phyloP scores from a whole-genome alignment of 306 rosid species.

The Biancaea sappan region DNA sequence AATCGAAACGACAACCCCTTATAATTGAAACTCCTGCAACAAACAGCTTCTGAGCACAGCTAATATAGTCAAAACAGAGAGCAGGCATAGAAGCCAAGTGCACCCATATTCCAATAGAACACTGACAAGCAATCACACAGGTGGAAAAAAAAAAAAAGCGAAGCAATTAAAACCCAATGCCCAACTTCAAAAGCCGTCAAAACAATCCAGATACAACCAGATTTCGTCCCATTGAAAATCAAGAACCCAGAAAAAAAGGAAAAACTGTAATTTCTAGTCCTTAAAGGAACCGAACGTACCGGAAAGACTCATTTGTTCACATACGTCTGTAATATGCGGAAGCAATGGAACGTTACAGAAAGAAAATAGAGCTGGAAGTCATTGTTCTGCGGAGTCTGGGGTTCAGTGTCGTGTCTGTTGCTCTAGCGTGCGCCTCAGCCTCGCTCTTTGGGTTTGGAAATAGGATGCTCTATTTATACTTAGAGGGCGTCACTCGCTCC shows the following conservation, averaged over 20 bases:
- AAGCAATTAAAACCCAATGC: constrained; percentile 26
- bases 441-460: constrained; percentile 25
- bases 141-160: background rate
- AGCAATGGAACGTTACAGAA: constrained; percentile 14
- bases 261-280: background rate
- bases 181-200: constrained; percentile 23
- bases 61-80: constrained; percentile 15
- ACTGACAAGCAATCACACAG: constrained; percentile 28
- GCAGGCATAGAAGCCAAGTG: constrained; percentile 35
- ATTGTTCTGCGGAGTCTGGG: background rate
- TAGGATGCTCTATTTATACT: constrained; percentile 7
- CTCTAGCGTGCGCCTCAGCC: background rate
- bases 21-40: constrained; percentile 16
- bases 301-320: constrained; percentile 4
- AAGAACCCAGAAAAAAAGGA: constrained; percentile 12
- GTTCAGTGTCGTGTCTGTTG: background rate
- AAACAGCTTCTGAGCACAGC: constrained; percentile 11
- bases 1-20: constrained; percentile 20
- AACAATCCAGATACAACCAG: background rate
- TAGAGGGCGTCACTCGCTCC: constrained; percentile 14
- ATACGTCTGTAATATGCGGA: background rate
- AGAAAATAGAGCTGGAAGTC: background rate
- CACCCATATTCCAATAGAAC: constrained; percentile 38
- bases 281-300: constrained; percentile 24
- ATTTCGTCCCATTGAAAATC: background rate